These are phyloP conservation scores for Gynochthodes officinalis DNA, from an alignment of 257 asterid species.

Conservation along the genomic window DNA sequence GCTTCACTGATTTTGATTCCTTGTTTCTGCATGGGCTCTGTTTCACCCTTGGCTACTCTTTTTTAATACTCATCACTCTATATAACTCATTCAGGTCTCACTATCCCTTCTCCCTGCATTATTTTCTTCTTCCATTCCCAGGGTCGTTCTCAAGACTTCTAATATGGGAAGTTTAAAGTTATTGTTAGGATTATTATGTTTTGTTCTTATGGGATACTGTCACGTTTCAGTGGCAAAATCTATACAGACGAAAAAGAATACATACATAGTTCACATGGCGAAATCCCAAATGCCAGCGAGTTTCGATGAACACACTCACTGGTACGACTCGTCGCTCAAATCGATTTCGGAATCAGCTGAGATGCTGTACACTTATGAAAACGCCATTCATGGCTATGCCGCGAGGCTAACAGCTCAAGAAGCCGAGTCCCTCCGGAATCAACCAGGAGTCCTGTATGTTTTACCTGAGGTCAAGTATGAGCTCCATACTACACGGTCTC, in stretches of 20 bases:
- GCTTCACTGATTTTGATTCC: not conserved
- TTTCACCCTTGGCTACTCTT: slow-evolving; percentile 3
- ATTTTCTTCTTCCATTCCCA: not conserved
- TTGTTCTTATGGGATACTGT: slow-evolving; percentile 24
- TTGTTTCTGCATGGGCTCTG: not conserved
- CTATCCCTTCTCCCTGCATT: not conserved
- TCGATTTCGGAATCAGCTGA: slow-evolving; percentile 70
- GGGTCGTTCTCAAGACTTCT: not conserved
- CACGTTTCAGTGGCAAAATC: slow-evolving; percentile 21
- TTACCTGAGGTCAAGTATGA: slow-evolving; percentile 59
- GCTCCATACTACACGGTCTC: slow-evolving; percentile 91
- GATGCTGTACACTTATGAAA: slow-evolving; percentile 65
- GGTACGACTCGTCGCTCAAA: slow-evolving; percentile 77
- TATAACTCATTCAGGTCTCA: not conserved
- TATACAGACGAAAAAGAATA: slow-evolving; percentile 22
- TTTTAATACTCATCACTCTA: not conserved
- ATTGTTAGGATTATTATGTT: not conserved
- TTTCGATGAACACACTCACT: slow-evolving; percentile 48
- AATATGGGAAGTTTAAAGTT: slow-evolving; percentile 8
- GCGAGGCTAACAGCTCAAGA: slow-evolving; percentile 52
- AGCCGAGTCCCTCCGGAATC: slow-evolving; percentile 42
- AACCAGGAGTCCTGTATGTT: slow-evolving; percentile 62
- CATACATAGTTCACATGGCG: slow-evolving; percentile 86
- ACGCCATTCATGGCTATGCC: slow-evolving; percentile 69
- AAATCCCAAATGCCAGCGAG: slow-evolving; percentile 64